Evolutionary conservation across 345 rosid genomes (phyloP).

Genomic region (Melaleuca alternifolia): DNA sequence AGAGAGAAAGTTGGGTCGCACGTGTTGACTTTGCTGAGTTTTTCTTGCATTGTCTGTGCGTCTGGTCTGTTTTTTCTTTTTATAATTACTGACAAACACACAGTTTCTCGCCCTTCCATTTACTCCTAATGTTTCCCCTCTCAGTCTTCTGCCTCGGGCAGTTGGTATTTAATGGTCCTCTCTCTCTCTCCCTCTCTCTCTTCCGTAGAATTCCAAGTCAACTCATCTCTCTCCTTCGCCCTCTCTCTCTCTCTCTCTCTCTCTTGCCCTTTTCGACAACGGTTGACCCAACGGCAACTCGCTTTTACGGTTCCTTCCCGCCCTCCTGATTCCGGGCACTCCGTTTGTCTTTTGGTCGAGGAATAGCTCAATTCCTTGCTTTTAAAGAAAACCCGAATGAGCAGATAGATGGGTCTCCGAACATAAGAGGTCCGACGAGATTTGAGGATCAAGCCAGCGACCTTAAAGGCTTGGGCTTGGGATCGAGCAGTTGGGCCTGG

Average conservation of each 20-base stretch:
- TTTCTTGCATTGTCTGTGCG: neutral
- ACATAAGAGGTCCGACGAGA: no score
- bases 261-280: neutral
- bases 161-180: neutral
- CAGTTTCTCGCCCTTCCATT: neutral
- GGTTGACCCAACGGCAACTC: neutral
- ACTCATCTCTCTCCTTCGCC: neutral
- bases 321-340: neutral
- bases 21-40: neutral
- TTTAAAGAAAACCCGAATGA: no score
- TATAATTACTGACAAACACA: neutral
- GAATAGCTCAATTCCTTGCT: no score
- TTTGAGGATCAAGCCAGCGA: neutral
- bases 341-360: no score
- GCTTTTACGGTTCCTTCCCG: neutral
- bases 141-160: neutral
- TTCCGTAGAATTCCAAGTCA: neutral
- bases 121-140: neutral
- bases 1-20: neutral
- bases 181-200: neutral
- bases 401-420: no score
- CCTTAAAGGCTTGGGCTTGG: fast-evolving
- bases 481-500: neutral
- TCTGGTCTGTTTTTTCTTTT: neutral
- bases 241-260: neutral